Evolutionary conservation across 169 alveolate genomes (phyloP), one percentile per base, ranked within the genome.

Genomic region (Cryptosporidium xiaoi): DNA sequence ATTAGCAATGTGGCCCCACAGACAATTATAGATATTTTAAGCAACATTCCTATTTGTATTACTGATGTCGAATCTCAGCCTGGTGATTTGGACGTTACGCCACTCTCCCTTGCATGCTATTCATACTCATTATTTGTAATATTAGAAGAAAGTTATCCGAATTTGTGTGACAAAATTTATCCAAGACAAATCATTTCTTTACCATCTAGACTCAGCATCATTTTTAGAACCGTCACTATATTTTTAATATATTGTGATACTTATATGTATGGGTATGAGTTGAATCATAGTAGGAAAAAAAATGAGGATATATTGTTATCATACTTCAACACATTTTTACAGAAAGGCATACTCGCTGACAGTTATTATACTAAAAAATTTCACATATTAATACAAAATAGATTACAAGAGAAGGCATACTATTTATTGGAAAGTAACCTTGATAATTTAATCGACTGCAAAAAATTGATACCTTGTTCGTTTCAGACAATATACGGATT

Each of bases 51-150:
- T 16, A 77, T 77, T 62, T 77, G 87, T 24, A 60, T 77, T 24
- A 8, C 16, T 27, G 87, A 77, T 62, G 71, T 62, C 15, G 71
- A 77, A 40, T 29, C 87, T 13, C 87, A 77, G 16, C 51, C 71
- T 24, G 87, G 87, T 27, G 87, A 77, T 60, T 40, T 77, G 62
- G 87, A 77, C 36, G 87, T 77, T 6, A 77, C 87, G 2, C 64
- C 87, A 60, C 29, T 77, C 16, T 48, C 87, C 13, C 62, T 77
- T 24, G 51, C 87, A 20, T 77, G 87, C 24, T 77, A 60, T 56
- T n/a, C 87, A 2, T 77, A 77, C 34, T 53, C 71, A 56, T 18
- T 77, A 40, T 77, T 77, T 40, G 64, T 36, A 24, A 77, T 77
- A 44, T 62, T 77, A 50, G 71, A 56, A 13, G 29, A 20, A 6